A percentile compares a stretch with the other conserved stretches of the same genome.
Conservation (phyloP, 2,329 filamentous ascomycete species). For the Paracorniculantispora psalliotae region DNA sequence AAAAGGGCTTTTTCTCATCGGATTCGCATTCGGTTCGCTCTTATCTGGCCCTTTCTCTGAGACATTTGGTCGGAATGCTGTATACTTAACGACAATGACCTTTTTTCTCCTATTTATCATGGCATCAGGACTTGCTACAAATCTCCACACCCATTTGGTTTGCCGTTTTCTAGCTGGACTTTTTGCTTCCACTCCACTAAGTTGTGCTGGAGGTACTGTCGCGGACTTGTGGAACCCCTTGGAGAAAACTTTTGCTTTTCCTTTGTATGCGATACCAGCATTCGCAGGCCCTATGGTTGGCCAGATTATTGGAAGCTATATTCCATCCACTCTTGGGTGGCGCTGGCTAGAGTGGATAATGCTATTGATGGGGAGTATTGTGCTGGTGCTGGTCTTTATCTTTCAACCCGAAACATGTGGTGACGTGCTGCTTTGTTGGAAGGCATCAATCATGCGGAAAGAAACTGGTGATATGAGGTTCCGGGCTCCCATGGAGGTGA, state of each 20-base stretch:
- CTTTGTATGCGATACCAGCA: conserved; percentile 43
- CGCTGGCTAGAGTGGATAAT: conserved; percentile 62
- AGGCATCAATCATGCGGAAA: conserved; percentile 53
- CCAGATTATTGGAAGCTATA: conserved; percentile 53
- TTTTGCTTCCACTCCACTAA: conserved; percentile 40
- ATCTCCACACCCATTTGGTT: conserved; percentile 36
- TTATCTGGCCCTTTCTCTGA: conserved; percentile 36
- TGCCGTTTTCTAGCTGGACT: conserved; percentile 46
- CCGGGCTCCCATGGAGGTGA: conserved; percentile 51
- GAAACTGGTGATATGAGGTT: conserved; percentile 59
- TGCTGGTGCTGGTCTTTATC: conserved; percentile 51
- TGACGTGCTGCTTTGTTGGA: conserved; percentile 50
- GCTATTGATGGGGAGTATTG: conserved; percentile 55
- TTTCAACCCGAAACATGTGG: conserved; percentile 64
- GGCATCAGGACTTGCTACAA: conserved; percentile 38
- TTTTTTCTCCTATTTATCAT: conserved; percentile 42
- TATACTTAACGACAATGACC: conserved; percentile 35
- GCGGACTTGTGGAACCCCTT: conserved; percentile 34
- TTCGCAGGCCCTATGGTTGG: conserved; percentile 38
- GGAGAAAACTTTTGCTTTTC: conserved; percentile 32
- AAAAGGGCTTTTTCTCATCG: conserved; percentile 28
- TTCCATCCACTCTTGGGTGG: conserved; percentile 52
- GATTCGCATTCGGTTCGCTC: conserved; percentile 33
- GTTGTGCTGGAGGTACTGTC: conserved; percentile 37
- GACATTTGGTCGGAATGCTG: conserved; percentile 33